A percentile compares a stretch with the other conserved stretches of the same genome.
phyloP scores from a whole-genome alignment of 371 early-diverging fungal species.

The Mucor piriformis region DNA sequence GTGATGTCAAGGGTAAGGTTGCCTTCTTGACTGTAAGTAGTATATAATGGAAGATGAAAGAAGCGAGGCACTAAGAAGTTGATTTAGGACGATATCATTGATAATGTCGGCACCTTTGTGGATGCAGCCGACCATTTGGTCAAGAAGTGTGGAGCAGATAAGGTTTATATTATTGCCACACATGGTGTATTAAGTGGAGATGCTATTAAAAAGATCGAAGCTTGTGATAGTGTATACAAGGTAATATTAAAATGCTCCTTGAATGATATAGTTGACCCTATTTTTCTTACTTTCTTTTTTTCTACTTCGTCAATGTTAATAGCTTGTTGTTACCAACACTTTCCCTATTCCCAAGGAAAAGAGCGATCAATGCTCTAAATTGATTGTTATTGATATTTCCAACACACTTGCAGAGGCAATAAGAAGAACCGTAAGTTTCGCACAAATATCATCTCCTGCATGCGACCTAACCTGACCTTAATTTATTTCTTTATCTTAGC shows the following conservation, averaged over 20 bases:
- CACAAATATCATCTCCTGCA: not conserved
- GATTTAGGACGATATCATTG: constrained; percentile 88
- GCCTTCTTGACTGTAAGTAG: constrained; percentile 83
- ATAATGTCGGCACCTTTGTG: constrained; percentile 84
- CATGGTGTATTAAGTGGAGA: constrained; percentile 93
- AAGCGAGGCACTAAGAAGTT: not conserved
- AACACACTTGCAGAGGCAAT: constrained; percentile 95
- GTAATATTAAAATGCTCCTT: constrained; percentile 42
- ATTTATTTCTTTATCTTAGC: constrained; percentile 41
- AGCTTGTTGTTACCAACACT: constrained; percentile 92
- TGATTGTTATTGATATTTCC: constrained; percentile 87
- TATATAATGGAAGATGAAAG: no score
- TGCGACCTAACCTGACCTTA: constrained; percentile 4
- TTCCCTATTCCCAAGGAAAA: constrained; percentile 88
- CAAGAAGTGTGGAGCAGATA: constrained; percentile 82
- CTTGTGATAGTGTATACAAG: constrained; percentile 82
- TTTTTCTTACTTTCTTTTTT: not conserved
- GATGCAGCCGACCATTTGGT: constrained; percentile 90
- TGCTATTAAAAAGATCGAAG: constrained; percentile 82
- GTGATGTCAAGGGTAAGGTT: constrained; percentile 89
- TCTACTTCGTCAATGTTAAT: constrained; percentile 7
- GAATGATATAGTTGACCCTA: not conserved
- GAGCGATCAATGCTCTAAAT: constrained; percentile 70
- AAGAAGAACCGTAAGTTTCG: constrained; percentile 74
- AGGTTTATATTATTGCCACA: constrained; percentile 91